phyloP scores from a whole-genome alignment of 176 grass and related monocot species.

The barley (Hordeum vulgare) region DNA sequence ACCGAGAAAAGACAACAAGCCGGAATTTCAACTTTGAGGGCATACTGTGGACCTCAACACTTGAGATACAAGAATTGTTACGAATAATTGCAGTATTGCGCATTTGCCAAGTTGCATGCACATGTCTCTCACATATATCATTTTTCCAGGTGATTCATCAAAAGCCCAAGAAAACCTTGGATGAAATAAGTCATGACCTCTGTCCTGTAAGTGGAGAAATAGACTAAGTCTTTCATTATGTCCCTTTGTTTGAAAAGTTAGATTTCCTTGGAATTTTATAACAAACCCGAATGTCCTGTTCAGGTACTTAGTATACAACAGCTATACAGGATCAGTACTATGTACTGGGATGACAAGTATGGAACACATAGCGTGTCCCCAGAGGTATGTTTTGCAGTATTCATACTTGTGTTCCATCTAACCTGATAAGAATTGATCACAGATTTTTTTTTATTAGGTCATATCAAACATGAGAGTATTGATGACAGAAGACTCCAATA shows the following conservation, averaged over 20 bases:
- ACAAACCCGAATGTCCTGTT: slow-evolving; percentile 22
- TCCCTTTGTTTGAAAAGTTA: not conserved
- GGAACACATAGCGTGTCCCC: slow-evolving; percentile 92
- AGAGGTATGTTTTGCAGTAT: slow-evolving; percentile 49
- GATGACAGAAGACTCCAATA: slow-evolving; percentile 98
- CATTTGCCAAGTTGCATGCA: slow-evolving; percentile 15
- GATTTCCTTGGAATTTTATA: slow-evolving; percentile 19
- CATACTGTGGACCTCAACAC: not conserved
- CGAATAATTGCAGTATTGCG: not conserved
- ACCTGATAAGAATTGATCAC: slow-evolving; percentile 11
- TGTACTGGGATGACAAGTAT: slow-evolving; percentile 99
- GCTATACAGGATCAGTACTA: slow-evolving; percentile 97
- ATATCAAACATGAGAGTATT: slow-evolving; percentile 98
- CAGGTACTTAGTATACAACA: slow-evolving; percentile 98
- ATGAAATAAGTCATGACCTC: slow-evolving; percentile 99
- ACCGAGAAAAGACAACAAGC: not conserved
- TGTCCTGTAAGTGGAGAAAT: slow-evolving; percentile 66
- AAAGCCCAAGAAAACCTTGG: slow-evolving; percentile 95
- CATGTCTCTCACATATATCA: slow-evolving; percentile 20
- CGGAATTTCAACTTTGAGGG: not conserved
- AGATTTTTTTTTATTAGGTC: slow-evolving; percentile 47
- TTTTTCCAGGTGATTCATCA: slow-evolving; percentile 96
- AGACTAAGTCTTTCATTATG: not conserved
- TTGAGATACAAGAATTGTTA: not conserved
- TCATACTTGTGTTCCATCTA: not conserved